Percentiles rank a stretch among this genome's conserved stretches.
Evolutionary conservation across 2,329 filamentous ascomycete genomes (phyloP).

Genomic region (Didymella sp.): DNA sequence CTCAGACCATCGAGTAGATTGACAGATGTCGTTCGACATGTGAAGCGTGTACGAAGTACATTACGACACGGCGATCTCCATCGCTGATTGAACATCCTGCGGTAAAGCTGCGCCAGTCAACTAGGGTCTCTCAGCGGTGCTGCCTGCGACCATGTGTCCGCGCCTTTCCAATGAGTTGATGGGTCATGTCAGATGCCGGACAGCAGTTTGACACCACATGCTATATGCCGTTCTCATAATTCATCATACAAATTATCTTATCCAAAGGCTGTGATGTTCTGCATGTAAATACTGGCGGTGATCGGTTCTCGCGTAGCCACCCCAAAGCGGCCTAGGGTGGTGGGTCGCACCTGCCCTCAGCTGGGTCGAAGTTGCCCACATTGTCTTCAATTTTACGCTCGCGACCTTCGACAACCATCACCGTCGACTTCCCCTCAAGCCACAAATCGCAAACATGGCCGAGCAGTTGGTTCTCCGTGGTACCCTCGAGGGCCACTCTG

Average conservation of each 20-base stretch:
- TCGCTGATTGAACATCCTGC: not conserved
- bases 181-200: not conserved
- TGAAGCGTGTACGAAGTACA: too few relatives aligned
- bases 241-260: too few relatives aligned
- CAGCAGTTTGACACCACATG: not conserved
- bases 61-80: not conserved
- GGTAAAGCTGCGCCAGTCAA: not conserved
- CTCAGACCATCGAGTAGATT: not conserved
- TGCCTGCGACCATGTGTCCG: not conserved
- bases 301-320: too few relatives aligned
- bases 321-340: not conserved
- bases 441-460: slow-evolving; percentile 68
- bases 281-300: too few relatives aligned
- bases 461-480: slow-evolving; percentile 96
- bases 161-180: not conserved
- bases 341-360: not conserved
- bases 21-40: not conserved
- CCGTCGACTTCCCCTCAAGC: slow-evolving; percentile 45
- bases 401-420: slow-evolving; percentile 36
- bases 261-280: too few relatives aligned
- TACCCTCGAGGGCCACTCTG: slow-evolving; percentile 98
- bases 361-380: not conserved
- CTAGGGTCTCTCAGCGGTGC: not conserved
- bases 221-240: too few relatives aligned
- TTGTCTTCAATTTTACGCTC: slow-evolving; percentile 20